phyloP scores from a whole-genome alignment of 2,329 filamentous ascomycete species.

The Orbilia brochopaga region DNA sequence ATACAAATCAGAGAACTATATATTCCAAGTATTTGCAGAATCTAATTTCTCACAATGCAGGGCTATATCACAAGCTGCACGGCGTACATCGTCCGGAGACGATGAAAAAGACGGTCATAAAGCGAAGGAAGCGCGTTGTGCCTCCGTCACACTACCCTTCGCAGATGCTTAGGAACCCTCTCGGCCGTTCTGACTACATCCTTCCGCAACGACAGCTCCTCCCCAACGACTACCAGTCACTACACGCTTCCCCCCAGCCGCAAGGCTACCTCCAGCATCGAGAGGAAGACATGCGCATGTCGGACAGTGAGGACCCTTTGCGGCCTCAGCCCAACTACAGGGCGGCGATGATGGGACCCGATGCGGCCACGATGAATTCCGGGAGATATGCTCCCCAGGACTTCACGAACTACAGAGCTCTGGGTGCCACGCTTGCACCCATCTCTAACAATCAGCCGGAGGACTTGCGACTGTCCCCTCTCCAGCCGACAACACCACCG shows the following conservation, averaged over 20 bases:
- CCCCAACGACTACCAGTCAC: conserved; percentile 44
- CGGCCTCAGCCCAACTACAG: conserved; percentile 19
- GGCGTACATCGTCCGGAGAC: conserved; percentile 89
- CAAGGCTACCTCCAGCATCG: conserved; percentile 20
- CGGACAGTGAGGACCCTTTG: conserved; percentile 31
- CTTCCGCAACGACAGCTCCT: conserved; percentile 36
- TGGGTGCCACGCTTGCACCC: conserved; percentile 36
- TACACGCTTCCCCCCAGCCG: conserved; percentile 36
- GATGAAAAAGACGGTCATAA: conserved; percentile 99
- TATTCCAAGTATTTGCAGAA: conserved; percentile 34
- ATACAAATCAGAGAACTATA: conserved; percentile 5
- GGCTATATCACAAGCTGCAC: conserved; percentile 94
- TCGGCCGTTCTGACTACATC: conserved; percentile 34
- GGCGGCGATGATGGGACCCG: conserved; percentile 45
- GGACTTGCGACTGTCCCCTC: conserved; percentile 35
- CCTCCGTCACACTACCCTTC: conserved; percentile 64
- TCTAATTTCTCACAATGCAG: conserved; percentile 60
- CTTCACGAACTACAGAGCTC: conserved; percentile 39
- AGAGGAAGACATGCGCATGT: conserved; percentile 45
- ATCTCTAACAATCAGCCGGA: conserved; percentile 29
- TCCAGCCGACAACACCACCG: conserved; percentile 31
- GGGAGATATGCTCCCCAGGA: conserved; percentile 45
- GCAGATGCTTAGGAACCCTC: conserved; percentile 36
- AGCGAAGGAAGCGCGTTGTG: conserved; percentile 91
- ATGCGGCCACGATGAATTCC: conserved; percentile 21